These are phyloP conservation scores for Yamadazyma scolyti DNA, from an alignment of 805 yeast species.

Conservation along the genomic window DNA sequence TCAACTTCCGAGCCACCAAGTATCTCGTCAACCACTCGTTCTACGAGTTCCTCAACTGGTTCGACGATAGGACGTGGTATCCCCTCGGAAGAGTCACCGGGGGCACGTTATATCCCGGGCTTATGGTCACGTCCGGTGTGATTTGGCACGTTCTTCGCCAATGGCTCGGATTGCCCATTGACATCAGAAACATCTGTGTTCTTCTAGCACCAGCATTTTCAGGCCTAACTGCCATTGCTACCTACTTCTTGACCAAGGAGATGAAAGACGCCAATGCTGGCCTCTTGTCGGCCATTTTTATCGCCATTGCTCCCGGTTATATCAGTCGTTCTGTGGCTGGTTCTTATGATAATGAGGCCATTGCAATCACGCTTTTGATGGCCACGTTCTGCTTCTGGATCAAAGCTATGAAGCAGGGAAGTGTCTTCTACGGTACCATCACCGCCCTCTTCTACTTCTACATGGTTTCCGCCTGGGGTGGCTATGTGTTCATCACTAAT, in stretches of 20 bases:
- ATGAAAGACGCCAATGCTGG: constrained; percentile 91
- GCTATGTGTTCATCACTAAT: constrained; percentile 97
- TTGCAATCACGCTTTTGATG: constrained; percentile 94
- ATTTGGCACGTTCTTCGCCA: constrained; percentile 71
- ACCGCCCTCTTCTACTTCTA: constrained; percentile 91
- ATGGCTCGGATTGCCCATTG: constrained; percentile 73
- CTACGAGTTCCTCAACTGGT: constrained; percentile 95
- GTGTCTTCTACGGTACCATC: constrained; percentile 75
- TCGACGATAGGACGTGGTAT: constrained; percentile 98
- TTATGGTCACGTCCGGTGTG: constrained; percentile 95
- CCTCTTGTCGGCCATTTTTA: constrained; percentile 84
- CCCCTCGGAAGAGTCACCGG: constrained; percentile 99
- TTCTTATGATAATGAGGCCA: constrained; percentile 97
- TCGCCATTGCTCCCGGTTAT: constrained; percentile 98
- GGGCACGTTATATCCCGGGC: constrained; percentile 96
- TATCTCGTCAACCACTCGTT: constrained; percentile 79
- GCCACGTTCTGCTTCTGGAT: constrained; percentile 95
- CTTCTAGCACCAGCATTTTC: constrained; percentile 95
- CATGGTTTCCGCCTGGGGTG: constrained; percentile 99
- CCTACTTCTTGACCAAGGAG: constrained; percentile 83
- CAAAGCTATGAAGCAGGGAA: constrained; percentile 87
- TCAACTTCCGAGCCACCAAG: constrained; percentile 94
- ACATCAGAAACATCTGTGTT: constrained; percentile 94
- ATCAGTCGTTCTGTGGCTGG: constrained; percentile 99
- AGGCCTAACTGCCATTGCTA: constrained; percentile 85